These are phyloP conservation scores for Dactylellina haptotyla DNA, from an alignment of 2,329 filamentous ascomycete species.

Conservation along the genomic window DNA sequence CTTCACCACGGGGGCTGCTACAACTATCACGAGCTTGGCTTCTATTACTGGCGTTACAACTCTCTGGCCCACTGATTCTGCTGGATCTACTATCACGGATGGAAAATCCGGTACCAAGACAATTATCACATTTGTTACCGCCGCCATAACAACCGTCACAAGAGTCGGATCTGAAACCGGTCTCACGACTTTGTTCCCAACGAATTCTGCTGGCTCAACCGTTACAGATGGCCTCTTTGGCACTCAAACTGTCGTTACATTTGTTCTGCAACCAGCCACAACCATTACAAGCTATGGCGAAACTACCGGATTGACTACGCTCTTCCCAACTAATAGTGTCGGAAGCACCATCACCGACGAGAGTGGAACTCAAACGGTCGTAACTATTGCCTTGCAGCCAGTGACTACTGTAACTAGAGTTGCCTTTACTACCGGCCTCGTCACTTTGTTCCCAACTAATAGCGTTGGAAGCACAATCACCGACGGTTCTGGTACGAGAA, in stretches of 20 bases:
- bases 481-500: neutral
- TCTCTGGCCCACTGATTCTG: neutral
- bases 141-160: neutral
- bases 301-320: neutral
- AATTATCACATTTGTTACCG: neutral
- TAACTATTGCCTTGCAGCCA: neutral
- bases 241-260: neutral
- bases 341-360: neutral
- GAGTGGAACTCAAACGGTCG: neutral
- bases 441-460: neutral
- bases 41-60: neutral
- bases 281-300: neutral
- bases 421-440: neutral
- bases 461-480: neutral
- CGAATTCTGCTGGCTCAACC: slow-evolving; percentile 7
- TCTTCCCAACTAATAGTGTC: neutral
- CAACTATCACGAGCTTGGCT: neutral
- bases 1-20: neutral
- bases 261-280: neutral
- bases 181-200: neutral
- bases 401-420: neutral
- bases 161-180: neutral
- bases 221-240: neutral
- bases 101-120: neutral
- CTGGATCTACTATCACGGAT: slow-evolving; percentile 5